Evolutionary conservation across 1,284 basidiomycete genomes (phyloP).

Genomic region (Heterobasidion irregulare): DNA sequence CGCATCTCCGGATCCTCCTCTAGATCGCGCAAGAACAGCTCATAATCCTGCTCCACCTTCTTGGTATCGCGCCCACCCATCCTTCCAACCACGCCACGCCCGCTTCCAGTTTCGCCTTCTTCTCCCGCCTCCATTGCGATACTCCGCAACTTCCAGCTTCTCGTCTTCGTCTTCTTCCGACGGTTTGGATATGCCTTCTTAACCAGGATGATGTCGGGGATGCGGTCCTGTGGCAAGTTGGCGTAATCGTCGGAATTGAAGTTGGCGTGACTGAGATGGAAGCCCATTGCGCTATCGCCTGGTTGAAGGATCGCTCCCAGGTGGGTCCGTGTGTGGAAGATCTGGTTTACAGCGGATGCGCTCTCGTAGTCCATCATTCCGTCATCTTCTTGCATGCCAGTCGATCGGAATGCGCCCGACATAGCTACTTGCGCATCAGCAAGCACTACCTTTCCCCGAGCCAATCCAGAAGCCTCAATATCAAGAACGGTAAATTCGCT

Average conservation of each 20-base stretch:
- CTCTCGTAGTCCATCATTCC: slow-evolving; percentile 54
- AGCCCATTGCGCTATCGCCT: slow-evolving; percentile 90
- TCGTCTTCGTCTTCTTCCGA: slow-evolving; percentile 82
- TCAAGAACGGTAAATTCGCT: slow-evolving; percentile 96
- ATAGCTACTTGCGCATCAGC: slow-evolving; percentile 95
- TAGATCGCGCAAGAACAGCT: slow-evolving; percentile 89
- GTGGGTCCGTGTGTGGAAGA: slow-evolving; percentile 95
- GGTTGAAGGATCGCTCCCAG: slow-evolving; percentile 93
- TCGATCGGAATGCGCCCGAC: slow-evolving; percentile 64
- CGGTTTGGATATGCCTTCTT: slow-evolving; percentile 96
- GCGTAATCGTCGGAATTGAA: slow-evolving; percentile 91
- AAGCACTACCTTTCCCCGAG: slow-evolving; percentile 71
- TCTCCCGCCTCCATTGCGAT: slow-evolving; percentile 93
- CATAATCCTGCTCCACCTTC: slow-evolving; percentile 96
- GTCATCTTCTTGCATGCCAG: slow-evolving; percentile 33
- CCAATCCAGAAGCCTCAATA: slow-evolving; percentile 68
- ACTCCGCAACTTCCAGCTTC: slow-evolving; percentile 86
- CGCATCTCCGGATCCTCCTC: slow-evolving; percentile 97
- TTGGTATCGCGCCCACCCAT: slow-evolving; percentile 87
- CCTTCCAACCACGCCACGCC: slow-evolving; percentile 81
- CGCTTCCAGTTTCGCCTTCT: slow-evolving; percentile 66
- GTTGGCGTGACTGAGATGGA: slow-evolving; percentile 83
- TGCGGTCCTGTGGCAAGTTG: slow-evolving; percentile 57
- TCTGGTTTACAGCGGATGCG: slow-evolving; percentile 54
- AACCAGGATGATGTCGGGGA: slow-evolving; percentile 91